phyloP scores from a whole-genome alignment of 2,329 filamentous ascomycete genomes.

The Verticillium dahliae region DNA sequence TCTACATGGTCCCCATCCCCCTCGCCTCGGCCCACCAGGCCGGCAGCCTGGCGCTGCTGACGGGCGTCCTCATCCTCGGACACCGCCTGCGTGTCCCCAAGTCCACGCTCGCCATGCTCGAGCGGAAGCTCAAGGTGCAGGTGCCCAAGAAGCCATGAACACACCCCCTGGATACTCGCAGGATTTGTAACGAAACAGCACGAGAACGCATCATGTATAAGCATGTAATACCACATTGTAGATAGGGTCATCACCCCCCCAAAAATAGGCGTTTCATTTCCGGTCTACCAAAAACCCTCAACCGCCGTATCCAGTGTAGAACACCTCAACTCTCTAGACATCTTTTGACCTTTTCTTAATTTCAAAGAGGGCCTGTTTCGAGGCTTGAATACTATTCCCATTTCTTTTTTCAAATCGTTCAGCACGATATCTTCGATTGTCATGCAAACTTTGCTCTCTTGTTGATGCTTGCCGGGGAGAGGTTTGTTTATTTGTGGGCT shows the following conservation, averaged over 20 bases:
- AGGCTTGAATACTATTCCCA: background rate
- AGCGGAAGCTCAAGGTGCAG: slow-evolving; percentile 33
- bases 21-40: slow-evolving; percentile 91
- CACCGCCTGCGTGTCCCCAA: slow-evolving; percentile 70
- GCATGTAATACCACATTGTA: background rate
- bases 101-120: slow-evolving; percentile 53
- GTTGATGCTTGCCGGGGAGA: background rate
- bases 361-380: background rate
- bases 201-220: background rate
- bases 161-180: background rate
- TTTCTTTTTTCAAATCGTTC: background rate
- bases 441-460: background rate
- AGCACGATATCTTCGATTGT: background rate
- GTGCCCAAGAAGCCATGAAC: background rate
- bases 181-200: background rate
- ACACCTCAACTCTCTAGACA: slow-evolving; percentile 7
- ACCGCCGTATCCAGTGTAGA: slow-evolving; percentile 3
- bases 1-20: slow-evolving; percentile 87
- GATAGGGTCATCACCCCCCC: background rate
- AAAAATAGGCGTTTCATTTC: background rate
- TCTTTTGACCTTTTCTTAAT: background rate
- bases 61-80: slow-evolving; percentile 72
- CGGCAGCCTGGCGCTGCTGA: slow-evolving; percentile 77
- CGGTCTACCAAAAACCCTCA: background rate
- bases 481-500: slow-evolving; percentile 12